Evolutionary conservation across 768 basidiomycete species (phyloP).

Genomic region (Crassisporium funariophilum): DNA sequence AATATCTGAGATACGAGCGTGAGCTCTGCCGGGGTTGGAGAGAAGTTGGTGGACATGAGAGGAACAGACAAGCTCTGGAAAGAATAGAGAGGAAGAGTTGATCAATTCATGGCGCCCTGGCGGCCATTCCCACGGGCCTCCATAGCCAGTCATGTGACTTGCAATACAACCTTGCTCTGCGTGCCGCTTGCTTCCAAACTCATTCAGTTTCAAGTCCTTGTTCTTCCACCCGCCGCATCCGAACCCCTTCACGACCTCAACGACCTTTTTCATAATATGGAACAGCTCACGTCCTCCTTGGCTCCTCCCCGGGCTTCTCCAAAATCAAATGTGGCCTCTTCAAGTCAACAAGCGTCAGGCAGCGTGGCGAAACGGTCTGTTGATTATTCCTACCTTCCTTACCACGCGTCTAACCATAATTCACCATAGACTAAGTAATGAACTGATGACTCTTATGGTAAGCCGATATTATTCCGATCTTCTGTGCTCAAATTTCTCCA

Average conservation of each 20-base stretch:
- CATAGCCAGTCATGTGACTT: conserved; percentile 18
- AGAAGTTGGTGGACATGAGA: conserved; percentile 47
- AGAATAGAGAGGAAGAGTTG: conserved; percentile 10
- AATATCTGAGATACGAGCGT: conserved; percentile 77
- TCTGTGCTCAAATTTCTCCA: conserved; percentile 30
- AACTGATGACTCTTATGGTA: conserved; percentile 90
- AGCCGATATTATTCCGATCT: conserved; percentile 19
- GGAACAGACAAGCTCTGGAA: no score
- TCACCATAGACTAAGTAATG: conserved; percentile 65
- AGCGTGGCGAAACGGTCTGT: conserved; percentile 83
- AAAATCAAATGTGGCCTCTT: conserved; percentile 58
- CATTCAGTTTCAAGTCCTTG: conserved; percentile 4
- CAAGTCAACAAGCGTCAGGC: conserved; percentile 61
- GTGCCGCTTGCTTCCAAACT: conserved; percentile 11
- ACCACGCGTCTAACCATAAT: conserved; percentile 9
- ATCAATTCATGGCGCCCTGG: no score
- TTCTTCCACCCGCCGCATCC: conserved; percentile 6
- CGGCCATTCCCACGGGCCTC: no score
- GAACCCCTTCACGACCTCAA: conserved; percentile 18
- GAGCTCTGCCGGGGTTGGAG: conserved; percentile 50
- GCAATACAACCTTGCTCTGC: conserved; percentile 7
- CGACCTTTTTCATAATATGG: conserved; percentile 48
- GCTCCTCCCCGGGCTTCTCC: conserved; percentile 57
- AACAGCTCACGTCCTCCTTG: conserved; percentile 69
- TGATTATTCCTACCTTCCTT: conserved; percentile 7